Base-by-base conservation (phyloP, 257 asterid genomes). In the Fraxinus quadrangulata region DNA sequence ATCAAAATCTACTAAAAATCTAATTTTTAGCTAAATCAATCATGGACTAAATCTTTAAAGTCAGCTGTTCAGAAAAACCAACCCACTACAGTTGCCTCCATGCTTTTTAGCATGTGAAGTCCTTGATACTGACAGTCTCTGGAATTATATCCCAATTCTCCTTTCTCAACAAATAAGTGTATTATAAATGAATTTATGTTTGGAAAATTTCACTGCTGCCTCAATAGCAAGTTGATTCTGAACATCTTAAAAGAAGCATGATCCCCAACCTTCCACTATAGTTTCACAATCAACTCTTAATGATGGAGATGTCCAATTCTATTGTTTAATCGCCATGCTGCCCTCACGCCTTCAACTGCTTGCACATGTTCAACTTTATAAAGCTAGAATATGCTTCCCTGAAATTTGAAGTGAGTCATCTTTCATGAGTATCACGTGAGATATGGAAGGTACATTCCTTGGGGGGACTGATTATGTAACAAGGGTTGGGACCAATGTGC, bases 101-200 rank as follows among this genome's bases (percentile, higher is more conserved):
- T 10, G 47, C 47, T 40, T 40, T 42, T 42, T 2, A 42, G 49
- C 49, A 42, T 42, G 16, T 42, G 12, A 42, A 42, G 17, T 42
- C 16, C 49, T 10, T 42, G 16, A 40, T 40, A 10, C 47, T 40
- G 51, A 42, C 17, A 42, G 14, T 11, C 26, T n/a, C 39, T 5
- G 36, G 37, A 42, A 63, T 33, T 45, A 4, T 19, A 31, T 33
- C 39, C 21, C 59, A 54, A 45, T 66, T 51, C 37, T 19, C 56
- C 49, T 14, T 12, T 69, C 68, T 51, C 49, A 28, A n/a, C 28
- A 21, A 76, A 3, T 13, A 40, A 51, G 63, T 19, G 63, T 56
- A 45, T 71, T 39, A n/a, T 40, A 66, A 59, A 34, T 34, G 77
- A 21, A 75, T 36, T 9, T 33, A 19, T 31, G 68, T 70, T 68